Evolutionary conservation across 2,329 filamentous ascomycete species (phyloP), one percentile per base, ranked within the genome.

Genomic region (Huntiella abstrusa): DNA sequence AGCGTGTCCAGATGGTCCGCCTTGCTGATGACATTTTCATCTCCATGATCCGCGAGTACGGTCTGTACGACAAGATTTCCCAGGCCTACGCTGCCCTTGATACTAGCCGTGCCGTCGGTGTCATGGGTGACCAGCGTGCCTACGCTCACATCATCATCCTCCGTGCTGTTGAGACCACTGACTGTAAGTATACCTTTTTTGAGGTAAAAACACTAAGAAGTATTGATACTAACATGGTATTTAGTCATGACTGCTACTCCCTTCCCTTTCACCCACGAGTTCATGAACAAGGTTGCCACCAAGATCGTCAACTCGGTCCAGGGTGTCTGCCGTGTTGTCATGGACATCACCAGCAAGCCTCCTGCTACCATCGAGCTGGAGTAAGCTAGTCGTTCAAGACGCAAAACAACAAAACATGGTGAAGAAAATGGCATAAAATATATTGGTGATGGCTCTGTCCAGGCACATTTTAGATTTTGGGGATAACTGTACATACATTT

Each of bases 11-110:
- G 47, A 91, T 93, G 52, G 83, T 76, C 2, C 66, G 83, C n/a
- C 67, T 81, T 58, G 83, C 82, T 1, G 83, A 87, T 55, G 58
- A 49, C 41, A 87, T 88, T 56, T 87, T 83, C 63, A 85, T 87
- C 54, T 69, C 70, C 51, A 77, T 79, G 69, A 87, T 88, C 62
- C 69, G 66, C 55, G 71, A 73, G 47, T 79, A 79, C 0, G 82
- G 81, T 8, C 60, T 86, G 16, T 88, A 88, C 59, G 62, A 80
- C 49, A 61, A 87, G 55, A 59, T 60, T 19, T 46, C 49, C 35
- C 51, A 51, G 45, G 51, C 53, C 36, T 51, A 55, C n/a, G 47
- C 51, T 40, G 46, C 39, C 11, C 36, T 50, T 37, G 51, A 52
- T 36, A 51, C 51, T 4, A 49, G 43, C 48, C 43, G 47, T 16